Evolutionary conservation across 257 asterid genomes (phyloP).

Genomic region (Solanum raphanifolium): DNA sequence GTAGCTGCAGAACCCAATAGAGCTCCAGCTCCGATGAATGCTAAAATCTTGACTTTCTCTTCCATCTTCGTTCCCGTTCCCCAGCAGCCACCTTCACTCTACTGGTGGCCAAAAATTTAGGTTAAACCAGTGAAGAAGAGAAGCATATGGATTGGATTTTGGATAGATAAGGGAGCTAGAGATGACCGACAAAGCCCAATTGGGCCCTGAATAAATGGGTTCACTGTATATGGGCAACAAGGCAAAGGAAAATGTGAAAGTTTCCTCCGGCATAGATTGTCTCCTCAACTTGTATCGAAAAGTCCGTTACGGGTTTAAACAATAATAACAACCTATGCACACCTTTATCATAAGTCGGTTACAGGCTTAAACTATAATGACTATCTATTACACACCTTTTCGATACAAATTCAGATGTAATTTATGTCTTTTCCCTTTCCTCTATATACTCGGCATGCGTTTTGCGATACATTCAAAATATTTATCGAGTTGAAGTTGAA

Average conservation of each 20-base stretch:
- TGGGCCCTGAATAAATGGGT: not conserved
- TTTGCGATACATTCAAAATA: not conserved
- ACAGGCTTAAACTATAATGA: no score
- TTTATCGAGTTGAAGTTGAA: no score
- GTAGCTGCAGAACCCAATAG: not conserved
- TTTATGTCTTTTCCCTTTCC: no score
- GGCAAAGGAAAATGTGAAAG: not conserved
- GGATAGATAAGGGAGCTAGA: not conserved
- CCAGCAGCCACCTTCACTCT: not conserved
- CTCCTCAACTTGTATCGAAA: no score
- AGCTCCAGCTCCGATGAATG: not conserved
- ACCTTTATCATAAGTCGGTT: accelerated
- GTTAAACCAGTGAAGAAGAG: not conserved
- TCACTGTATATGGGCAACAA: not conserved
- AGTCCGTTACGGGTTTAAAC: no score
- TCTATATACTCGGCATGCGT: not conserved
- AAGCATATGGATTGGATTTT: not conserved
- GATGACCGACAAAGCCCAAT: not conserved
- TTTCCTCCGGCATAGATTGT: no score
- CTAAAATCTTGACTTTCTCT: slow-evolving; percentile 22
- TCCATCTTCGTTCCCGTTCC: slow-evolving; percentile 25
- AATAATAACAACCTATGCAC: no score
- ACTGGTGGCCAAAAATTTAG: not conserved
- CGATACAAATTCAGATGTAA: accelerated
- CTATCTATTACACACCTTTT: no score